Evolutionary conservation across 441 rosid species (phyloP).

Genomic region (Hura crepitans): DNA sequence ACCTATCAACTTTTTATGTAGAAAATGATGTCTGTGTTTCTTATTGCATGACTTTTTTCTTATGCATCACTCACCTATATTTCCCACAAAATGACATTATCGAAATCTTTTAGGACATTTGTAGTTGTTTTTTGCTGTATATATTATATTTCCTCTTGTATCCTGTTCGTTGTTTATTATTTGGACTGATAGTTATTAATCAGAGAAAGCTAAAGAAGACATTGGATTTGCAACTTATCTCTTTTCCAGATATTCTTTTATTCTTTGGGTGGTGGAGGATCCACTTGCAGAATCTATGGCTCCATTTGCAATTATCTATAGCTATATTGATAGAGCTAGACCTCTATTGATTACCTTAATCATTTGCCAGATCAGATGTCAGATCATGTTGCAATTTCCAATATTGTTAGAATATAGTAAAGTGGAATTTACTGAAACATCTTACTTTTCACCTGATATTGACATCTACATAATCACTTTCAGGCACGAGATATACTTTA

Average conservation of each 20-base stretch:
- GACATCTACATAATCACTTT: conserved; percentile 18
- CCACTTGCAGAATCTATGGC: not conserved
- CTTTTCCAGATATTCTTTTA: not conserved
- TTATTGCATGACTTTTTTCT: not conserved
- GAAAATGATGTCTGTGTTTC: not conserved
- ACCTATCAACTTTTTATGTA: not conserved
- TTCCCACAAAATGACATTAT: not conserved
- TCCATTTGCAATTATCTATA: not conserved
- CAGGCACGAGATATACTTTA: conserved; percentile 53
- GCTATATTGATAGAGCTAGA: not conserved
- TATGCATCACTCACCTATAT: not conserved
- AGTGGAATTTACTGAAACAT: conserved; percentile 14
- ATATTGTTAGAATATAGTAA: not conserved
- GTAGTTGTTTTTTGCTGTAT: not conserved
- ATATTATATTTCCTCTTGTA: not conserved
- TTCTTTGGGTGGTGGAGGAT: not conserved
- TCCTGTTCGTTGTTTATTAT: not conserved
- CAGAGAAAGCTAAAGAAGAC: not conserved
- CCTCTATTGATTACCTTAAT: not conserved
- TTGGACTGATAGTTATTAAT: not conserved
- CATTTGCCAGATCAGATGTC: not conserved
- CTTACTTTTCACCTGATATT: conserved; percentile 21
- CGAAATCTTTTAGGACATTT: not conserved
- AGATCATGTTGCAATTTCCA: not conserved
- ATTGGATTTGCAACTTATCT: not conserved